Evolutionary conservation across 371 early-diverging fungal species (phyloP).

Genomic region (Nematocida parisii): DNA sequence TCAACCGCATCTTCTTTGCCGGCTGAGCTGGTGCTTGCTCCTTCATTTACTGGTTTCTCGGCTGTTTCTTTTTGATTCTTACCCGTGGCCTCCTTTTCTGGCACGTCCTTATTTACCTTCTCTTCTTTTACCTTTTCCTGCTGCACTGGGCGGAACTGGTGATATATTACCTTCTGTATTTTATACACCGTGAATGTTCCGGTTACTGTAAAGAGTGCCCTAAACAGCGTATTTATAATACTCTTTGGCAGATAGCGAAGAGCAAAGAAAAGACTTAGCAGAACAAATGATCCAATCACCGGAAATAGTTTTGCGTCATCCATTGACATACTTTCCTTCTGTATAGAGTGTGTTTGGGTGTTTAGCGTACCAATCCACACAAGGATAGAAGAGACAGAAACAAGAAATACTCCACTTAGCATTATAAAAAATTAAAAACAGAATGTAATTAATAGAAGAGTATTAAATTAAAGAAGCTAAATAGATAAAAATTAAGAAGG

Average conservation of each 20-base stretch:
- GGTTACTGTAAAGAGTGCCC: slow-evolving; percentile 31
- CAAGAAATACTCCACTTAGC: slow-evolving; percentile 55
- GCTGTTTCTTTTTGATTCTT: neutral
- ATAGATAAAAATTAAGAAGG: no score
- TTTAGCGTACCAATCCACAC: slow-evolving; percentile 16
- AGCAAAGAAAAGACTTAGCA: slow-evolving; percentile 34
- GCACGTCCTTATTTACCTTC: slow-evolving; percentile 1
- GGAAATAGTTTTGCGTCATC: slow-evolving; percentile 48
- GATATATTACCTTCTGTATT: slow-evolving; percentile 3
- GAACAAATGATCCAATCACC: slow-evolving; percentile 19
- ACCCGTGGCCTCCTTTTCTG: neutral
- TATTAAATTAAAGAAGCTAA: neutral
- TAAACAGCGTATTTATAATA: slow-evolving; percentile 34
- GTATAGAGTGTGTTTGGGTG: neutral
- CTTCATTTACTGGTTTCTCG: neutral
- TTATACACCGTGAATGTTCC: slow-evolving; percentile 47
- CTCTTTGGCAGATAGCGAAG: slow-evolving; percentile 28
- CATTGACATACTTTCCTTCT: slow-evolving; percentile 43
- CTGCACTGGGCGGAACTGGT: neutral
- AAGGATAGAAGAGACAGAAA: slow-evolving; percentile 49
- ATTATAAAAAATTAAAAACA: slow-evolving; percentile 45
- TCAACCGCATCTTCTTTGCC: neutral
- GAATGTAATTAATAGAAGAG: slow-evolving; percentile 10
- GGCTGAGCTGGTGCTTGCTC: neutral
- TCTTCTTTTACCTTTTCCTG: neutral